phyloP scores from a whole-genome alignment of 1,284 basidiomycete genomes.

The Sporisorium reilianum region DNA sequence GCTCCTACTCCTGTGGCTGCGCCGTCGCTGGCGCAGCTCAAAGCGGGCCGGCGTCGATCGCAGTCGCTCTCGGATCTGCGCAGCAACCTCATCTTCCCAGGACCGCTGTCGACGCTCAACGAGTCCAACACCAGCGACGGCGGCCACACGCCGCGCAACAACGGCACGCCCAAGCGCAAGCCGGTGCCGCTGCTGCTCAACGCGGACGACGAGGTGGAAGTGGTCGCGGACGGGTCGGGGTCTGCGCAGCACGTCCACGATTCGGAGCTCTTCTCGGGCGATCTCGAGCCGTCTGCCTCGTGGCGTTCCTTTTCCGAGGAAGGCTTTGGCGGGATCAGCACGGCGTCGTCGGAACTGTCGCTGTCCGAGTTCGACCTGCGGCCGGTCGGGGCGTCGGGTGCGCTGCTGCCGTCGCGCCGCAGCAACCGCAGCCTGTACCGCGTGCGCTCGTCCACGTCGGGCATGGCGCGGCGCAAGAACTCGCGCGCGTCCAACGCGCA shows the following conservation, averaged over 20 bases:
- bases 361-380: conserved; percentile 24
- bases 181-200: conserved; percentile 9
- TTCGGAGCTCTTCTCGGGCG: conserved; percentile 14
- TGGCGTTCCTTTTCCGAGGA: conserved; percentile 43
- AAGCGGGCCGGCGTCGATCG: conserved; percentile 20
- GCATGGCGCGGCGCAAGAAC: not conserved
- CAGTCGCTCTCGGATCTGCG: conserved; percentile 34
- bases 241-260: not conserved
- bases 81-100: not conserved
- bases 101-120: conserved; percentile 10
- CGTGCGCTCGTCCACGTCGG: conserved; percentile 8
- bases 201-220: conserved; percentile 20
- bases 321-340: conserved; percentile 36
- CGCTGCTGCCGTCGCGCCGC: conserved; percentile 1
- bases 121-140: not conserved
- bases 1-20: not conserved
- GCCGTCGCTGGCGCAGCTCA: conserved; percentile 8
- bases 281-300: conserved; percentile 22
- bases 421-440: conserved; percentile 25
- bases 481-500: not conserved
- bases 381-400: not conserved
- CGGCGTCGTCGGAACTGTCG: conserved; percentile 24
- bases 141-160: not conserved
- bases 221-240: conserved; percentile 3
- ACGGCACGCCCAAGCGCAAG: conserved; percentile 18